Evolutionary conservation across 768 basidiomycete genomes (phyloP).

Genomic region (Pholiota molesta): DNA sequence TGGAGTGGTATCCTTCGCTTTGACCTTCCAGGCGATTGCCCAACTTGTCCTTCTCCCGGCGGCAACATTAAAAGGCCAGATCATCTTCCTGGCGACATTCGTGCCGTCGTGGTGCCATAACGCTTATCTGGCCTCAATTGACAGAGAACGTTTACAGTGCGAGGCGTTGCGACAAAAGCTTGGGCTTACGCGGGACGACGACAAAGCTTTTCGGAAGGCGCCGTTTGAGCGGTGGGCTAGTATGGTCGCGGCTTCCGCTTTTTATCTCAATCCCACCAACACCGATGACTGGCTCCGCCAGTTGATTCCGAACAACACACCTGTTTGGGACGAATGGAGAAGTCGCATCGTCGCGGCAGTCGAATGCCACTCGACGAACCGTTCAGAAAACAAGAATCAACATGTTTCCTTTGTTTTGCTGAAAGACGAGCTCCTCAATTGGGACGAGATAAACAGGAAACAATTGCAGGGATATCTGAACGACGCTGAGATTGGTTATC

Average conservation of each 20-base stretch:
- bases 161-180: neutral
- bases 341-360: slow-evolving; percentile 6
- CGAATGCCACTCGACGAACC: no score
- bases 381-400: no score
- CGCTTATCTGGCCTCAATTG: slow-evolving; percentile 15
- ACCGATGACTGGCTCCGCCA: slow-evolving; percentile 10
- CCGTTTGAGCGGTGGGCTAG: slow-evolving; percentile 10
- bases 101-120: slow-evolving; percentile 19
- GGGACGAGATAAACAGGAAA: no score
- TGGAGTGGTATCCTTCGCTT: slow-evolving; percentile 12
- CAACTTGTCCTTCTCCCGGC: slow-evolving; percentile 19
- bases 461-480: no score
- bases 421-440: no score
- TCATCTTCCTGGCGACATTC: slow-evolving; percentile 14
- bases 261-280: neutral
- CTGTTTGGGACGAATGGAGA: slow-evolving; percentile 15
- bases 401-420: no score
- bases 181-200: neutral
- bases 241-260: slow-evolving; percentile 10
- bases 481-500: no score
- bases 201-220: slow-evolving; percentile 3
- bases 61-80: slow-evolving; percentile 14
- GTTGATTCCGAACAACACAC: slow-evolving; percentile 16
- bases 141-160: slow-evolving; percentile 11
- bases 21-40: slow-evolving; percentile 15